phyloP scores from a whole-genome alignment of 768 basidiomycete species.

The Dacryopinax primogenitus region DNA sequence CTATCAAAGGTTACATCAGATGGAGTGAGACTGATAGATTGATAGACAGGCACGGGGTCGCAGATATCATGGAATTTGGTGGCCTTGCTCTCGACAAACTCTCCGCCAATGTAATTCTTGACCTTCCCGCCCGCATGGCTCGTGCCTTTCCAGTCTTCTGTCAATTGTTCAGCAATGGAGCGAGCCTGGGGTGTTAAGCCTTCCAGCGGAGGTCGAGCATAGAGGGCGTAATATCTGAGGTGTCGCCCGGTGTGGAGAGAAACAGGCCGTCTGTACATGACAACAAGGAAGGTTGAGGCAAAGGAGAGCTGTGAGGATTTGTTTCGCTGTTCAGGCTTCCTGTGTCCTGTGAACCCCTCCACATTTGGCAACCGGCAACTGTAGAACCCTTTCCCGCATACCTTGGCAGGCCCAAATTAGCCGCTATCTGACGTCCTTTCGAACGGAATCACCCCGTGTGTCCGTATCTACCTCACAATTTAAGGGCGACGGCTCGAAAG shows the following conservation, averaged over 20 bases:
- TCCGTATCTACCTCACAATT: background rate
- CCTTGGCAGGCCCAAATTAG: too few species aligned
- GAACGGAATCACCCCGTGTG: too few species aligned
- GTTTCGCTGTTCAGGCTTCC: too few species aligned
- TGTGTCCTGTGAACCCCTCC: background rate
- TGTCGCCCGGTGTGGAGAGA: background rate
- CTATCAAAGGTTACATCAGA: slow-evolving; percentile 31
- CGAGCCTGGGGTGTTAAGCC: slow-evolving; percentile 29
- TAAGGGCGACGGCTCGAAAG: background rate
- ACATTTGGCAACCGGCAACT: background rate
- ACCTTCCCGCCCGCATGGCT: slow-evolving; percentile 72
- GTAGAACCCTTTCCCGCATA: background rate
- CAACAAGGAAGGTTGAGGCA: background rate
- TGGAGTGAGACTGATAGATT: background rate
- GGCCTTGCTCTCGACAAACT: slow-evolving; percentile 73
- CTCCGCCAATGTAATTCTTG: slow-evolving; percentile 83
- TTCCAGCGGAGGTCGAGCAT: background rate
- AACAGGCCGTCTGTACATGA: background rate
- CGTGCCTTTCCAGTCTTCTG: slow-evolving; percentile 74
- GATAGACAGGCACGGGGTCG: slow-evolving; percentile 58
- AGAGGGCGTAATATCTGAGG: background rate
- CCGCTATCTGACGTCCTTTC: too few species aligned
- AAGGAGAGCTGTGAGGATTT: too few species aligned
- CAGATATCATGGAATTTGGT: slow-evolving; percentile 71
- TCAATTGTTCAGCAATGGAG: slow-evolving; percentile 54